Percentiles rank a stretch among this genome's conserved stretches.
Evolutionary conservation across 2,329 filamentous ascomycete genomes (phyloP).

Genomic region (Talaromyces sp.): DNA sequence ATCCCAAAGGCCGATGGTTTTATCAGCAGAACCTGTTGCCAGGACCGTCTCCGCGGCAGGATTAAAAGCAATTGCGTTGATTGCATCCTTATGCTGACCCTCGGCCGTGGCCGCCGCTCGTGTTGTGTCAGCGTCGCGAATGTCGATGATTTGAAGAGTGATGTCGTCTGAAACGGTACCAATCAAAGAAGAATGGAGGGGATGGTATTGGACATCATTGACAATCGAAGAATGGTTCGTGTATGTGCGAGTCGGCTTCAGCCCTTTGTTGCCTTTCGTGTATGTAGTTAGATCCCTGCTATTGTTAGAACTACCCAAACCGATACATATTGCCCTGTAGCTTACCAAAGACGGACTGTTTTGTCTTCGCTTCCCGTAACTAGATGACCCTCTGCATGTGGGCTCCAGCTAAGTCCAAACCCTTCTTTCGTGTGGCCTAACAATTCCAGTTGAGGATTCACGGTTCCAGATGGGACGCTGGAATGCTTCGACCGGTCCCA

Average conservation of each 20-base stretch:
- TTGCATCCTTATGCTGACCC: conserved; percentile 79
- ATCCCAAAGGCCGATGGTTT: conserved; percentile 94
- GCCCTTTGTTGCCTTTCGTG: conserved; percentile 60
- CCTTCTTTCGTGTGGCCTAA: conserved; percentile 82
- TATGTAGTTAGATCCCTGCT: conserved; percentile 73
- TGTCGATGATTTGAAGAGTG: conserved; percentile 85
- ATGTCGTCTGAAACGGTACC: conserved; percentile 94
- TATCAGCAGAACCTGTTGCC: conserved; percentile 90
- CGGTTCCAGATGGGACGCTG: conserved; percentile 64
- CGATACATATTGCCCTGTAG: background rate
- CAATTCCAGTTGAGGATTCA: conserved; percentile 79
- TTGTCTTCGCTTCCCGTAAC: conserved; percentile 88
- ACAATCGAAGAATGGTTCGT: conserved; percentile 86
- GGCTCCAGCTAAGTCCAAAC: conserved; percentile 90
- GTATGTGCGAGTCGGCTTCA: conserved; percentile 70
- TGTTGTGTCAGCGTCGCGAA: conserved; percentile 62
- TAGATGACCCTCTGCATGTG: conserved; percentile 72
- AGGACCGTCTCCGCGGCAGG: conserved; percentile 83
- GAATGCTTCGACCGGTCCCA: conserved; percentile 96
- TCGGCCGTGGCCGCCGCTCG: conserved; percentile 64
- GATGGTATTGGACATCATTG: conserved; percentile 96
- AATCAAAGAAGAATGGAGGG: conserved; percentile 75
- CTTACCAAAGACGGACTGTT: conserved; percentile 85
- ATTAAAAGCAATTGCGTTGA: conserved; percentile 95
- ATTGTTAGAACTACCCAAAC: background rate